These are phyloP conservation scores for Dryas integrifolia DNA, from an alignment of 331 rosid species.

Conservation along the genomic window DNA sequence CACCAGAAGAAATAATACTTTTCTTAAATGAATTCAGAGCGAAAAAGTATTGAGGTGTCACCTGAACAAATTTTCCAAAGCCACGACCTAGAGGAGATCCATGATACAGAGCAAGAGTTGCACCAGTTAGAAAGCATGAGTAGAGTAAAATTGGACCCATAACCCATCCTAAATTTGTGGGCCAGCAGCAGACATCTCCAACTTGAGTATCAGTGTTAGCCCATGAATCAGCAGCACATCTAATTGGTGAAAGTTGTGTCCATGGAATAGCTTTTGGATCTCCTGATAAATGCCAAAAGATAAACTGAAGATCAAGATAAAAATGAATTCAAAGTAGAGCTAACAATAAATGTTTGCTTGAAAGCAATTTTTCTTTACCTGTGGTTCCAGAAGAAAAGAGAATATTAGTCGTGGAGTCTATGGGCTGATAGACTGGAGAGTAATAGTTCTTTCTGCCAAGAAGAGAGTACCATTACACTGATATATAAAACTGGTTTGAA, in stretches of 20 bases:
- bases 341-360: slow-evolving; percentile 5
- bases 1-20: neutral
- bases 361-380: slow-evolving; percentile 43
- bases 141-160: slow-evolving; percentile 73
- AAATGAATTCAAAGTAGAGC: neutral
- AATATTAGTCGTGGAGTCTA: slow-evolving; percentile 65
- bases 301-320: slow-evolving; percentile 18
- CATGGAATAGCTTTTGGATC: slow-evolving; percentile 96
- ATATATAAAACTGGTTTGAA: neutral
- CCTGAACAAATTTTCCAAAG: slow-evolving; percentile 93
- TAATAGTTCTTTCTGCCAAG: slow-evolving; percentile 55
- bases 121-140: slow-evolving; percentile 64
- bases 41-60: slow-evolving; percentile 26
- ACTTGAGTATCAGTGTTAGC: slow-evolving; percentile 53
- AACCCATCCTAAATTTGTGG: slow-evolving; percentile 95
- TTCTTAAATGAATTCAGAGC: neutral
- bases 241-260: slow-evolving; percentile 86
- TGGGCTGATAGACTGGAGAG: slow-evolving; percentile 56
- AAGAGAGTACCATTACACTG: slow-evolving; percentile 11
- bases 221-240: slow-evolving; percentile 78
- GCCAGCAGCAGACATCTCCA: slow-evolving; percentile 84
- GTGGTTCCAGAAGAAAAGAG: slow-evolving; percentile 98
- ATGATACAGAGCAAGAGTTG: slow-evolving; percentile 91
- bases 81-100: slow-evolving; percentile 89
- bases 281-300: slow-evolving; percentile 42